Base-by-base conservation (phyloP, 495 filamentous ascomycete species). In the Aspergillus indologenus region DNA sequence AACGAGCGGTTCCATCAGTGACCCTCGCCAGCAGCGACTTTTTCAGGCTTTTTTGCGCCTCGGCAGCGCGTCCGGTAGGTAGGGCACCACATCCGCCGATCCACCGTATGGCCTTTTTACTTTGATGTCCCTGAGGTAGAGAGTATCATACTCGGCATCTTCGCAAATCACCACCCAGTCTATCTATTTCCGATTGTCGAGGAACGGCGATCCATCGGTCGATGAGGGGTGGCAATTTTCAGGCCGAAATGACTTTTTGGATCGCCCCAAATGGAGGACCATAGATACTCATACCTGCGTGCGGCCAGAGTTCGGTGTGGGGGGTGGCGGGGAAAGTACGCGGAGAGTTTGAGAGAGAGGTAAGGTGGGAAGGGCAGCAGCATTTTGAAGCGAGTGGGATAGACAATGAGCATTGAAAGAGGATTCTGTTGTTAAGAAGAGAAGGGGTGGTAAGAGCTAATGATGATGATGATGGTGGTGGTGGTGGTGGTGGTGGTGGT, bases 261-360 rank as follows among this genome's bases (percentile, higher is more conserved):
- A 22, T 24, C 47, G 47, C 17, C 23, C 23, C 26, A 5, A 14
- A 15, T 51, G 24, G 17, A 51, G 23, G 9, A 51, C 24, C 48
- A n/a, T n/a, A n/a, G n/a, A n/a, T n/a, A 51, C 48, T 19, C 23
- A 51, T 51, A 29, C 48, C 23, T 51, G 48, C 24, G 48, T 51
- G 23, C 24, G 34, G 48, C 48, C 48, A 51, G 31, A 29, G 22
- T 51, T 29, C 48, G 9, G 14, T 18, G 48, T 40, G 34, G 34
- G 34, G 34, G 12, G 34, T 40, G 34, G 34, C 5, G 34, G 34
- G 34, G 34, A 9, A 29, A 29, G 3, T 29, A 29, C 4, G 26
- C 26, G 26, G 26, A 29, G 26, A 29, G 26, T 4, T 3, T 4
- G 26, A 29, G 26, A 29, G 26, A 29, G 26, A 29, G 26, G 26